Conservation (phyloP, 441 rosid genomes). For the Gossypium lobatum region DNA sequence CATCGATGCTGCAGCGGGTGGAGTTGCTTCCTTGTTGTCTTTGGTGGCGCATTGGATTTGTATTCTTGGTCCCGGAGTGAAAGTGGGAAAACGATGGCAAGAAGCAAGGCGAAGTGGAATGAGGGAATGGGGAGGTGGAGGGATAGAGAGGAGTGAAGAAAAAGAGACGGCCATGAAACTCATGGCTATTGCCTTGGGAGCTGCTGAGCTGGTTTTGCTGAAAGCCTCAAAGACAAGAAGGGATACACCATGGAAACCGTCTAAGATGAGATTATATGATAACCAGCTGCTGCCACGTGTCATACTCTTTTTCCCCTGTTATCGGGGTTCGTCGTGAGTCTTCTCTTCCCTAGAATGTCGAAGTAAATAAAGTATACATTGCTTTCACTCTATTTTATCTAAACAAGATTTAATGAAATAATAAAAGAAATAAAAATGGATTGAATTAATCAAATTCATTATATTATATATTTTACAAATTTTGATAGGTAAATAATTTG, state of each 20-base stretch:
- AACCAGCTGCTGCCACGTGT: conserved; percentile 3
- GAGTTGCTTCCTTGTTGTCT: conserved; percentile 16
- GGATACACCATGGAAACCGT: too few relatives aligned
- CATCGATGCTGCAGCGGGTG: conserved; percentile 24
- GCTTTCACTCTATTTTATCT: too few relatives aligned
- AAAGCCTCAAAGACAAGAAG: neutral
- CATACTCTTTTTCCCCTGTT: too few relatives aligned
- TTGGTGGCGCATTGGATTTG: conserved; percentile 25
- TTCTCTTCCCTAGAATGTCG: too few relatives aligned
- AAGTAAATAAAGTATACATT: too few relatives aligned
- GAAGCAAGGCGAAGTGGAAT: neutral
- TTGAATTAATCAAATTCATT: too few relatives aligned
- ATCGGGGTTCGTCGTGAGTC: too few relatives aligned
- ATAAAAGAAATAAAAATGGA: too few relatives aligned
- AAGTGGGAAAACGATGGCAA: neutral
- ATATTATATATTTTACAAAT: too few relatives aligned
- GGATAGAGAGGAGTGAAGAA: conserved; percentile 15
- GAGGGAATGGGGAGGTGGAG: conserved; percentile 9
- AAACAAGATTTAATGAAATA: too few relatives aligned
- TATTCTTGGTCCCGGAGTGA: conserved; percentile 14
- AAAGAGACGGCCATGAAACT: conserved; percentile 18
- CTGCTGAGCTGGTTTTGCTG: neutral
- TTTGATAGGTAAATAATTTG: too few relatives aligned
- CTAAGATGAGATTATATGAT: neutral
- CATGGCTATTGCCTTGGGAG: conserved; percentile 18